A percentile compares a stretch with the other conserved stretches of the same genome.
These are phyloP conservation scores for Odontarrhena argentea DNA, from an alignment of 345 rosid genomes.

Conservation along the genomic window DNA sequence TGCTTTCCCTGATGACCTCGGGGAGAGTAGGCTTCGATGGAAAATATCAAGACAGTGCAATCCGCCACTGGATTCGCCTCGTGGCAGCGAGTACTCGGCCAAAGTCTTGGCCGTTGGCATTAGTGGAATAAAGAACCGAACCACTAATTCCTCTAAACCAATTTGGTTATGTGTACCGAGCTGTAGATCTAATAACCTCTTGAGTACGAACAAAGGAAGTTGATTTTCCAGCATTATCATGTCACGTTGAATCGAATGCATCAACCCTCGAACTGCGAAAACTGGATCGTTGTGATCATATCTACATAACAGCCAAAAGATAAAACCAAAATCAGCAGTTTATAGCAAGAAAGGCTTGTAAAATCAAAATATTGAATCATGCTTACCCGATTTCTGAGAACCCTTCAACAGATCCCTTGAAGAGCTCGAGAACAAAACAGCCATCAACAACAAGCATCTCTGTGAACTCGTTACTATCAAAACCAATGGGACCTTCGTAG, in stretches of 20 bases:
- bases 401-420: slow-evolving; percentile 60
- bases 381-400: slow-evolving; percentile 50
- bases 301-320: neutral
- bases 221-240: slow-evolving; percentile 82
- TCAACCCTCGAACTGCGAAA: slow-evolving; percentile 67
- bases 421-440: no score
- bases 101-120: neutral
- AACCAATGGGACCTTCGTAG: slow-evolving; percentile 51
- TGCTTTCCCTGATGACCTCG: slow-evolving; percentile 47
- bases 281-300: slow-evolving; percentile 67
- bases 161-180: no score
- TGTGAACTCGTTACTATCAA: slow-evolving; percentile 60
- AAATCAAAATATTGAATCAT: neutral
- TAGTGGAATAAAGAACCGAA: slow-evolving; percentile 65
- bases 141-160: slow-evolving; percentile 54
- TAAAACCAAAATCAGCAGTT: slow-evolving; percentile 9
- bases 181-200: no score
- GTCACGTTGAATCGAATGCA: slow-evolving; percentile 75
- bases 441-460: no score
- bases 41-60: slow-evolving; percentile 74
- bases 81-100: no score
- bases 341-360: neutral
- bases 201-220: no score
- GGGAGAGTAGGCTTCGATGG: slow-evolving; percentile 58
- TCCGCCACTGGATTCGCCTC: slow-evolving; percentile 30